Evolutionary conservation across 371 early-diverging fungal genomes (phyloP), one percentile per base, ranked within the genome.

Genomic region (Syncephalastrum sp.): DNA sequence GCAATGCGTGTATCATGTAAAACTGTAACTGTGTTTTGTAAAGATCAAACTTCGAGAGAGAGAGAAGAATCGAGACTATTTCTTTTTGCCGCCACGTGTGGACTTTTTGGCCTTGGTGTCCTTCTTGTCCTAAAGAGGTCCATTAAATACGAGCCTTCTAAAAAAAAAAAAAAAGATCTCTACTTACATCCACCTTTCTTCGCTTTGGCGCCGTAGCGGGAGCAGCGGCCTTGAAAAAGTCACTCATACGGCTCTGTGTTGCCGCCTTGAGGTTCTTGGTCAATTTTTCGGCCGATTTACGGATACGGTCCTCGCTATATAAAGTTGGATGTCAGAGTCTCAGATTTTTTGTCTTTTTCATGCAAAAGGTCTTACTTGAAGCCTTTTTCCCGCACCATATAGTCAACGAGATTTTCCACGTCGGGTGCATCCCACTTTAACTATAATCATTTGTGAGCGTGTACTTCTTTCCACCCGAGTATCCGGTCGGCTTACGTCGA

Each of bases 321-420:
- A 50, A 16, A 7, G 3, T 14, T n/a, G 7, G 2, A 33, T 15
- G 27, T 27, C 42, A 25, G n/a, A 17, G 41, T 2, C 12, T 12
- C 19, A 1, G 10, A 6, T 5, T 21, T 21, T 23, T 2, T 2
- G 5, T 44, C 13, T 33, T 8, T 2, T 24, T 12, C 19, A 16
- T 53, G 41, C n/a, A 16, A 17, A 57, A 24, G 10, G 1, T 19
- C 1, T 67, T 75, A 91, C 92, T 74, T 91, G 77, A 99, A 99
- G 47, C 92, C 93, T 74, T 99, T 99, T 64, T 99, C 94, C 19
- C 83, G 74, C 15, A 96, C 96, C 72, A 99, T 75, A 65, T 92
- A 99, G 24, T 92, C 77, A 15, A 96, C 87, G 8, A 99, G 73
- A 1, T 84, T 95, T 52, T 98, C 97, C 43, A 88, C 86, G 69